Base-by-base conservation (phyloP, 441 rosid genomes). In the Croton setiger region DNA sequence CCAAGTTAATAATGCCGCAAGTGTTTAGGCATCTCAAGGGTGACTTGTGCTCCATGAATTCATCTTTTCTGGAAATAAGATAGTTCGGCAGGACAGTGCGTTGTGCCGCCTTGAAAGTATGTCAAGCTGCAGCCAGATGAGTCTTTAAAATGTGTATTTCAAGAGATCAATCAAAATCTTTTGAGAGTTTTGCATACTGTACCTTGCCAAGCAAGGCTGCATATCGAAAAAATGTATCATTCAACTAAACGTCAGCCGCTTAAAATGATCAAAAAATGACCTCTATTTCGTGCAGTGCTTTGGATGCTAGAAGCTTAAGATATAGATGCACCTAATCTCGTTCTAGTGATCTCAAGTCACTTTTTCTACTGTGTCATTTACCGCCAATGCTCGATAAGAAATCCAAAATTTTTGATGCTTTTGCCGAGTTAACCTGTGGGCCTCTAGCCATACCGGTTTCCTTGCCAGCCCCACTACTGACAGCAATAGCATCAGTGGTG, bases 371-470 rank as follows among this genome's bases (percentile, higher is more conserved):
- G 66, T 66, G 71, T 65, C 53, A 33, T 59, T 81, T 69, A 70
- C 71, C 68, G 63, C 81, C 63, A 49, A 83, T 36, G 48, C 81
- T 68, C 37, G 88, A 82, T 75, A 87, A 82, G 61, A 88, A 83
- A 51, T 87, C 83, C 74, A 85, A 69, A 65, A 88, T 78, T 75
- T 80, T 87, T 49, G 80, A 79, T 52, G 85, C 78, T 27, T 79
- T 79, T 14, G 60, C 71, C 1, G 68, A 77, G 67, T 80, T 78
- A 69, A 64, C 84, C 63, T 61, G 72, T 39, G 80, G 23, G 76
- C 77, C 71, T 62, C 56, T 78, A 27, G 62, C 31, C 27, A 33
- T 47, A 49, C 76, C 62, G 11, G 63, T 60, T 63, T 71, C 75
- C 49, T 66, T 74, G 15, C 58, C 47, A 55, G 57, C 63, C 48